Base-by-base conservation (phyloP, 306 rosid genomes). In the Albizia julibrissin region DNA sequence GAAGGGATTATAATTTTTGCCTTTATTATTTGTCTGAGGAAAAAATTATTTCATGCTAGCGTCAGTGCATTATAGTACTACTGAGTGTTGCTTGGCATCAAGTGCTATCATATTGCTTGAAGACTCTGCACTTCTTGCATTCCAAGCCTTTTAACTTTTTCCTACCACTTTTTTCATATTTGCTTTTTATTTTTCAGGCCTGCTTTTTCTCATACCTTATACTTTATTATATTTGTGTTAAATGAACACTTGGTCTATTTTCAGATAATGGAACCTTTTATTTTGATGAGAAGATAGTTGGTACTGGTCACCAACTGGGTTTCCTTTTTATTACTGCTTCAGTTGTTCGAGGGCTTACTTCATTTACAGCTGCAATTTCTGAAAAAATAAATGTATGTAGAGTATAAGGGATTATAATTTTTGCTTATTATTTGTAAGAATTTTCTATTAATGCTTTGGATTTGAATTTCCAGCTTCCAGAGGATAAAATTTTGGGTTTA, bases 251-350 rank as follows among this genome's bases (percentile, higher is more conserved):
- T 80, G 59, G 50, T 72, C 18, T 72, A 56, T 82, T 75, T 43
- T 78, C 88, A 96, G 99, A 92, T 86, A 97, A 96, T 64, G 99
- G 97, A 18, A 86, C 95, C 65, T 86, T 90, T 74, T 96, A 91
- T 81, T 94, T 96, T 83, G 97, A 89, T 24, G 99, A 96, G 83
- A 96, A 92, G 88, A 83, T 83, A 69, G 89, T 92, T 71, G 86
- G 87, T 77, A 90, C 90, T 74, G 84, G 49, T 66, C 93, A 86
- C 82, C 92, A 88, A 84, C 92, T 72, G 29, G 94, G 89, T 85
- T 91, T 97, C 86, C 92, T 96, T 77, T 86, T 89, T 86, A 92
- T 97, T 19, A 94, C 99, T 19, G 84, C 99, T 64, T 92, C 99
- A 34, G 97, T 94, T 87, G 93, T 96, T 81, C 95, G 92, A 79